Base-by-base conservation (phyloP, 345 rosid species). In the Ailanthus altissimus region DNA sequence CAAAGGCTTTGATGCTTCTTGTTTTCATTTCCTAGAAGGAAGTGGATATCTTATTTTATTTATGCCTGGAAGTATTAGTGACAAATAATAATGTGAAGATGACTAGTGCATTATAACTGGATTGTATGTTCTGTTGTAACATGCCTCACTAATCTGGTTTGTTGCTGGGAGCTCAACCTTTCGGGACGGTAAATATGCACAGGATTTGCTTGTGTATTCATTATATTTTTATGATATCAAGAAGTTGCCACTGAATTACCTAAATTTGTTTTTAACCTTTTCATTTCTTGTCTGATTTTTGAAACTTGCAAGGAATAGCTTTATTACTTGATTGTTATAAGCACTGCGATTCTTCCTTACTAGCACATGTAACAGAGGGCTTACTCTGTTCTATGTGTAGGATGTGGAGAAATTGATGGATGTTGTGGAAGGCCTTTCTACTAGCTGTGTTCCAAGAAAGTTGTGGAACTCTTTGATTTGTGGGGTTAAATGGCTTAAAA, bases 401-500 rank as follows among this genome's bases (percentile, higher is more conserved):
- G 94, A 92, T 69, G 87, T 84, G 70, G 83, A 80, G 73, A 73
- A 78, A 43, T 81, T 92, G 89, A 71, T 87, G 83, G 83, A 78
- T 69, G 75, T 46, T 60, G 79, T 73, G 18, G 85, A 81, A 59
- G 63, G 75, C 47, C 83, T 84, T 56, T 82, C 84, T 66, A 73
- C 54, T 12, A 15, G 75, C 21, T 11, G 61, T 77, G 61, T 67
- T 46, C 75, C 85, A 10, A 45, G 83, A 70, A 60, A 65, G 67
- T 40, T 92, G 42, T 83, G 79, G 78, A 74, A 82, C 77, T 76
- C 83, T 20, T 76, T 92, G 77, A 65, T 73, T 76, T 58, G 67
- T 51, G 91, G 87, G 47, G 78, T 84, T 40, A 84, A 78, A 83
- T 90, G 94, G 97, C 87, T 92, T 67, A 78, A 79, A 70, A 85